A percentile compares a stretch with the other conserved stretches of the same genome.
These are phyloP conservation scores for Lentinus tigrinus DNA, from an alignment of 768 basidiomycete genomes.

Conservation along the genomic window DNA sequence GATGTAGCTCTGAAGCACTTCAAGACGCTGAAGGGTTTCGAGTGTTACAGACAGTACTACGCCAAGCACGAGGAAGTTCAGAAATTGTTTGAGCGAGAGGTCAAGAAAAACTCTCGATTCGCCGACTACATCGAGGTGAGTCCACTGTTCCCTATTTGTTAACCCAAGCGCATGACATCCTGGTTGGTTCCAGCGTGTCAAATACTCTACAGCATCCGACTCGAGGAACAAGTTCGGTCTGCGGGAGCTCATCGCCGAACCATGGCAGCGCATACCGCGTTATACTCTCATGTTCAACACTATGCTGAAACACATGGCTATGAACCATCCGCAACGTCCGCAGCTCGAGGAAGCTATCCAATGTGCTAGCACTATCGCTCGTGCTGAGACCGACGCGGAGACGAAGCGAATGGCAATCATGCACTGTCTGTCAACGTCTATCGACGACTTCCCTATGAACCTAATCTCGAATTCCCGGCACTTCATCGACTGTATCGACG, in stretches of 20 bases:
- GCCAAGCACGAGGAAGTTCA: constrained; percentile 93
- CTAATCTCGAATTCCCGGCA: constrained; percentile 87
- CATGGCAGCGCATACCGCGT: constrained; percentile 92
- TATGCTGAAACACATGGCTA: constrained; percentile 89
- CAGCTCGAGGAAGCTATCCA: constrained; percentile 84
- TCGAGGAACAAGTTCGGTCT: constrained; percentile 80
- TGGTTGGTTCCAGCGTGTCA: constrained; percentile 60
- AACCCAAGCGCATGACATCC: background rate
- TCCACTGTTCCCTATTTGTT: constrained; percentile 2
- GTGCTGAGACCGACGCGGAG: constrained; percentile 88
- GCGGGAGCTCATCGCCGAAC: constrained; percentile 92
- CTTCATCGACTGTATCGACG: constrained; percentile 91
- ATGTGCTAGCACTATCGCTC: constrained; percentile 86
- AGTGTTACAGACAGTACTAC: constrained; percentile 90
- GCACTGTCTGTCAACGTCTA: constrained; percentile 78
- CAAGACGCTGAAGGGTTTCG: constrained; percentile 79
- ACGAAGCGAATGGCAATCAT: constrained; percentile 88
- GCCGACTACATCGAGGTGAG: constrained; percentile 84
- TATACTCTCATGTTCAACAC: constrained; percentile 91
- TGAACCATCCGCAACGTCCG: constrained; percentile 70
- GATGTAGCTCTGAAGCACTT: constrained; percentile 88
- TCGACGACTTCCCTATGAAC: constrained; percentile 88
- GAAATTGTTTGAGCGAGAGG: constrained; percentile 79
- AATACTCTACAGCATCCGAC: constrained; percentile 72
- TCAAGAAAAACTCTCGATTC: constrained; percentile 79